Evolutionary conservation across 345 rosid species (phyloP), one percentile per base, ranked within the genome.

Genomic region (Lagerstroemia speciosa): DNA sequence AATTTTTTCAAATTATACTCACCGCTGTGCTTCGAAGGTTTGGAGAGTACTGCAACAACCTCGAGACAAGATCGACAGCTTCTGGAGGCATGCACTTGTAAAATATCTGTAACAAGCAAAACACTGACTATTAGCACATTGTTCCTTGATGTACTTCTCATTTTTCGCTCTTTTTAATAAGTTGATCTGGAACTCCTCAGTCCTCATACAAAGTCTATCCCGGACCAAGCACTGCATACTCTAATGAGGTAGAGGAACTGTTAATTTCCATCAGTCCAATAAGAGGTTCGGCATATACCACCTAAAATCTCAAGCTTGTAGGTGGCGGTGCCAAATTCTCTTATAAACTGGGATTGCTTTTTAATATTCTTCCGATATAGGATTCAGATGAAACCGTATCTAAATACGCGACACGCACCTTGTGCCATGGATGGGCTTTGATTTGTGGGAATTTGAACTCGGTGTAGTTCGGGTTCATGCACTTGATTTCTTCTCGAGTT

Each of bases 371-470:
- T 9, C 9, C 40, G 43, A 38, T 38, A 38, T 8, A 38, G 7
- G 1, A 38, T 38, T 8, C 43, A 38, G n/a, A n/a, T n/a, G n/a
- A 41, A 41, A 12, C 15, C 45, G 2, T 3, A 53, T n/a, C n/a
- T 6, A 53, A n/a, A 1, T 2, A 53, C 60, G 3, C 10, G 12
- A 53, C n/a, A 5, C n/a, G 30, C 78, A 91, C 99, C 96, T 94
- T 94, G 81, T 94, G 99, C 99, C 97, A 91, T 17, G 98, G 98
- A 78, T 93, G 98, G 58, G 98, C 96, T 81, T 93, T 93, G 66
- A 93, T 93, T 83, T 93, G 99, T 63, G 99, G 97, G 76, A 94
- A 94, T 64, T 91, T 94, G 81, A 86, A 94, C 77, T 94, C 99
- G 0, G 93, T 91, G 76, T 94, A 91, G 79, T 94, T 94, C 8